A percentile compares a stretch with the other conserved stretches of the same genome.
phyloP scores from a whole-genome alignment of 2,329 filamentous ascomycete genomes.

The Pyrenophora graminea region DNA sequence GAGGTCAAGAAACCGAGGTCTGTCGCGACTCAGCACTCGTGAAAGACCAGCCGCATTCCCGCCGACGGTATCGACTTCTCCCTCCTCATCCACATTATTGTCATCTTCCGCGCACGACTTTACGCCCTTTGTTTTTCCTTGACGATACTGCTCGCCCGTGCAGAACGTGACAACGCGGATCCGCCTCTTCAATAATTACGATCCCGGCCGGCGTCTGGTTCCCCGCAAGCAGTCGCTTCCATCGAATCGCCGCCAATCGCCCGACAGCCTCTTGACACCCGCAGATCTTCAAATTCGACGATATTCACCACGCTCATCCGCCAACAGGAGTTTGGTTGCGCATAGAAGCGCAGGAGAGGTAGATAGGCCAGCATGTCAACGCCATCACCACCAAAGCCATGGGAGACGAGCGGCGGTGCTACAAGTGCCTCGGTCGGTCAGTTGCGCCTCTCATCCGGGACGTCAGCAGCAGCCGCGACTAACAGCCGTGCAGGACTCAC shows the following conservation, averaged over 20 bases:
- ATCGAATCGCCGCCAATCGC: slow-evolving; percentile 10
- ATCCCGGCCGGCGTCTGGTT: slow-evolving; percentile 9
- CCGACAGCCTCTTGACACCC: slow-evolving; percentile 6
- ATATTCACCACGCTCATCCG: slow-evolving; percentile 13
- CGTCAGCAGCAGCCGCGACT: slow-evolving; percentile 25
- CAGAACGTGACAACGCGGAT: slow-evolving; percentile 15
- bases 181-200: slow-evolving; percentile 11
- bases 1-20: slow-evolving; percentile 29
- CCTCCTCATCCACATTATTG: slow-evolving; percentile 1
- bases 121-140: not conserved
- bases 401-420: slow-evolving; percentile 78
- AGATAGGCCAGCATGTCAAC: slow-evolving; percentile 55
- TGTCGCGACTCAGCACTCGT: slow-evolving; percentile 22
- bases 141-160: slow-evolving; percentile 2
- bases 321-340: slow-evolving; percentile 9
- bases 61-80: slow-evolving; percentile 6
- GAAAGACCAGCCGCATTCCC: slow-evolving; percentile 27
- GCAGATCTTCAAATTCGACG: slow-evolving; percentile 12
- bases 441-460: slow-evolving; percentile 22
- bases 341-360: slow-evolving; percentile 30
- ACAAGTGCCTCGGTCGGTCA: slow-evolving; percentile 47
- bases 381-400: slow-evolving; percentile 91
- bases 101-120: not conserved
- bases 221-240: slow-evolving; percentile 12
- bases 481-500: slow-evolving; percentile 39